Evolutionary conservation across 352 stramenopile genomes (phyloP).

Genomic region (Thalassiosira livingstoniorum): DNA sequence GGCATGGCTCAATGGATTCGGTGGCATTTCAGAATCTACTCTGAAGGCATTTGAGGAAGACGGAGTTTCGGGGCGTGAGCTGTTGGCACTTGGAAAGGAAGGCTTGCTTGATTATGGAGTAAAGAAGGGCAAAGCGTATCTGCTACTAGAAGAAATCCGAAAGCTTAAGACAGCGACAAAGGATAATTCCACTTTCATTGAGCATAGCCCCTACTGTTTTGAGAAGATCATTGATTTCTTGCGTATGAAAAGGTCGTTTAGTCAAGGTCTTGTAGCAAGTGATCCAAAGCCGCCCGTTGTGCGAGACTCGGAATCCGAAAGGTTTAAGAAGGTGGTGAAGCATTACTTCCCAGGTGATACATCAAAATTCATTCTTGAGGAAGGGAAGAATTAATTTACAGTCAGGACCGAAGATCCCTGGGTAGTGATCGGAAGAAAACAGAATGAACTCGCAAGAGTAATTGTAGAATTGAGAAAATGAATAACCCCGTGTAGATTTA

Average conservation of each 20-base stretch:
- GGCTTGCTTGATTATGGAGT: slow-evolving; percentile 39
- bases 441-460: too few relatives aligned
- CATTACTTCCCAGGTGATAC: slow-evolving; percentile 42
- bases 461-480: too few relatives aligned
- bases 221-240: slow-evolving; percentile 48
- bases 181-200: slow-evolving; percentile 27
- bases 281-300: slow-evolving; percentile 24
- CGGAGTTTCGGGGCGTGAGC: slow-evolving; percentile 24
- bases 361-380: slow-evolving; percentile 10
- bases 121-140: slow-evolving; percentile 14
- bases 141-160: slow-evolving; percentile 34
- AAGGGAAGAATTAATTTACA: too few relatives aligned
- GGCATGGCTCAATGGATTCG: slow-evolving; percentile 21
- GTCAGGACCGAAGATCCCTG: too few relatives aligned
- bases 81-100: slow-evolving; percentile 32
- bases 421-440: too few relatives aligned
- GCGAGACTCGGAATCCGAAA: slow-evolving; percentile 11
- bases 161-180: slow-evolving; percentile 10
- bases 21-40: slow-evolving; percentile 18
- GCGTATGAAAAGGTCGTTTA: slow-evolving; percentile 17
- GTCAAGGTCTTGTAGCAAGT: slow-evolving; percentile 2
- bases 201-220: slow-evolving; percentile 52
- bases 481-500: too few relatives aligned
- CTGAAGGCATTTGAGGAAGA: slow-evolving; percentile 21
- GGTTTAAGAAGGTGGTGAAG: slow-evolving; percentile 51